Base-by-base conservation (phyloP, 148 eudicot species). In the Mesembryanthemum crystallinum region DNA sequence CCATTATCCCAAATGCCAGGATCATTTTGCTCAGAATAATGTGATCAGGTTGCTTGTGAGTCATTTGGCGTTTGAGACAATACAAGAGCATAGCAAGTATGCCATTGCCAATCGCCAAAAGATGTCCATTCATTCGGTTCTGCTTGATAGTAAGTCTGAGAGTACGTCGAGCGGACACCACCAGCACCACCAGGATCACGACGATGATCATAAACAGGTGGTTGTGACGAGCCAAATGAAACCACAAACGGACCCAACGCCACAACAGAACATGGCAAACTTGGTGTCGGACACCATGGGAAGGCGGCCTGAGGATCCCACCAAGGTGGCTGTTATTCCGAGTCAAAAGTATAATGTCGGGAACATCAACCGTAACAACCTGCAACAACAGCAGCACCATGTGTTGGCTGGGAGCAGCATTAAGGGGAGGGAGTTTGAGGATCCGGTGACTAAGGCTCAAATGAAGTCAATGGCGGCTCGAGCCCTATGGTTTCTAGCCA, bases 391-490 rank as follows among this genome's bases (percentile, higher is more conserved):
- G 5, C 76, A 68, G 5, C 69, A 67, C 24, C 87, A 86, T 54
- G 80, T 78, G 0, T 76, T 87, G 45, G 70, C 77, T 0, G 98
- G 94, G 18, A 77, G 80, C 3, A 90, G 95, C 73, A 83, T 88
- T 5, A 93, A 88, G 75, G 90, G 85, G 3, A 76, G 90, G 52
- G 97, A 91, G 61, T 81, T 42, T 9, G 98, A 91, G 62, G 94
- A 91, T 55, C 89, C 92, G 0, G 67, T 27, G 5, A 87, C 89
- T 0, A 91, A 93, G 77, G 88, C 94, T 0, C 85, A 91, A 52
- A 93, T 93, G 98, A 93, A 93, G 72, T 88, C 91, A 3, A 88
- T 91, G 98, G 84, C 97, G 0, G 91, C 97, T 0, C 73, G 94
- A 55, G 94, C 98, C 11, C 80, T 93, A 0, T 82, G 97, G 88